These are phyloP conservation scores for Bacidia gigantensis DNA, from an alignment of 495 filamentous ascomycete species.

Conservation along the genomic window DNA sequence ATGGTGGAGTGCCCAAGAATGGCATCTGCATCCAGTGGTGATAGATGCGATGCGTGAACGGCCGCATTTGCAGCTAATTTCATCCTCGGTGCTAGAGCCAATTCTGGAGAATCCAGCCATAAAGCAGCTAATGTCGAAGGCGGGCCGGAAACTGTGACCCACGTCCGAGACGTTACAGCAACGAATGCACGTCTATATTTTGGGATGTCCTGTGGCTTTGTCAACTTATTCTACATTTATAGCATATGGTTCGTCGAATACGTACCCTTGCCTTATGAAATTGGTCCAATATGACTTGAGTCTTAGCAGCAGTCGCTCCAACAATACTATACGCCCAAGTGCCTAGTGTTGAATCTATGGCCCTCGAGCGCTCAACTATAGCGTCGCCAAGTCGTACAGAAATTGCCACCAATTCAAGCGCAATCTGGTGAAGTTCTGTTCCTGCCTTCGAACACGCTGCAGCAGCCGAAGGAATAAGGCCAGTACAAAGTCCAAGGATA, in stretches of 20 bases:
- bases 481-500: slow-evolving; percentile 13
- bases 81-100: slow-evolving; percentile 8
- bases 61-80: slow-evolving; percentile 7
- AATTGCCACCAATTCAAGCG: slow-evolving; percentile 11
- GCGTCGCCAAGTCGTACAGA: slow-evolving; percentile 8
- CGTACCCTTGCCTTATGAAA: slow-evolving; percentile 11
- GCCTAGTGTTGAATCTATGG: slow-evolving; percentile 5
- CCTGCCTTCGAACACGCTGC: not conserved
- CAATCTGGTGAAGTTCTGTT: slow-evolving; percentile 5
- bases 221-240: slow-evolving; percentile 2
- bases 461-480: slow-evolving; percentile 14
- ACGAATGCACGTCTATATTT: not conserved
- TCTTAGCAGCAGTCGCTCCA: slow-evolving; percentile 2
- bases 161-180: slow-evolving; percentile 6
- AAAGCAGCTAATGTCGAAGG: slow-evolving; percentile 8
- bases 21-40: slow-evolving; percentile 7
- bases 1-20: not conserved
- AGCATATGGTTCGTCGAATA: not conserved
- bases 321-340: slow-evolving; percentile 14
- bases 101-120: slow-evolving; percentile 3
- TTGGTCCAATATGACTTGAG: slow-evolving; percentile 4
- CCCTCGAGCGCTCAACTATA: not conserved
- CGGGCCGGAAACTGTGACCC: slow-evolving; percentile 11
- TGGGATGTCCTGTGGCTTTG: slow-evolving; percentile 12
- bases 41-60: slow-evolving; percentile 9